Base-by-base conservation (phyloP, 208 protist genomes). In the Vickermania spadyakhi region DNA sequence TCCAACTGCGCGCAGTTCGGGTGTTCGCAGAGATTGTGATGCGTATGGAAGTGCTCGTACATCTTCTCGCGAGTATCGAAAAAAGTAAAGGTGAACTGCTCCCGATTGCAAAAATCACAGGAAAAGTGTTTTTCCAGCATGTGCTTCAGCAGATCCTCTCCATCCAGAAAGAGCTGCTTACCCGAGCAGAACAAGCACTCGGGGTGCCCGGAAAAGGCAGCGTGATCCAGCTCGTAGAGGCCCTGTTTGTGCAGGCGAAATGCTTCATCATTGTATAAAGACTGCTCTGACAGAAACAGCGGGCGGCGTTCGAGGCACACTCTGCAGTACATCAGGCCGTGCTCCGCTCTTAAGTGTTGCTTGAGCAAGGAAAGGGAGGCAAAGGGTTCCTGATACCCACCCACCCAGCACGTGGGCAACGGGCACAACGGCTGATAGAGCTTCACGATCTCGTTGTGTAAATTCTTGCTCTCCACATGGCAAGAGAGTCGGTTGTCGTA, bases 51-150 rank as follows among this genome's bases (percentile, higher is more conserved):
- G 70, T 96, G 89, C 50, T 80, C 59, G 27, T 81, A 52, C 21
- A 96, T 73, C 66, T 86, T 93, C 29, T 64, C 50, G 25, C 86
- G 84, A 56, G 82, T 82, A 22, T 80, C 42, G 61, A 84, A 96
- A 61, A 90, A 96, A 14, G 79, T 90, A 64, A 93, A 93, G 41
- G 69, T 72, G 66, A 88, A 92, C 74, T 90, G 75, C 0, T 76
- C 71, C 18, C 78, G 75, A 60, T 90, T 91, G 73, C 89, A 96
- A 21, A 93, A 42, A 60, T 96, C 86, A 63, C 89, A 96, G 0
- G 86, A 84, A 64, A 93, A 91, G 82, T 96, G 89, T 22, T 78
- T 60, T n/a, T 85, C 60, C 56, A 77, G 77, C 89, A 96, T 96
- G 72, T 96, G 89, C 65, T 86, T 81, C 4, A 93, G 63, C 41